Percentiles rank a stretch among this genome's conserved stretches.
Evolutionary conservation across 225 moss, liverwort and hornwort species (phyloP).

Genomic region (Straminergon stramineum): DNA sequence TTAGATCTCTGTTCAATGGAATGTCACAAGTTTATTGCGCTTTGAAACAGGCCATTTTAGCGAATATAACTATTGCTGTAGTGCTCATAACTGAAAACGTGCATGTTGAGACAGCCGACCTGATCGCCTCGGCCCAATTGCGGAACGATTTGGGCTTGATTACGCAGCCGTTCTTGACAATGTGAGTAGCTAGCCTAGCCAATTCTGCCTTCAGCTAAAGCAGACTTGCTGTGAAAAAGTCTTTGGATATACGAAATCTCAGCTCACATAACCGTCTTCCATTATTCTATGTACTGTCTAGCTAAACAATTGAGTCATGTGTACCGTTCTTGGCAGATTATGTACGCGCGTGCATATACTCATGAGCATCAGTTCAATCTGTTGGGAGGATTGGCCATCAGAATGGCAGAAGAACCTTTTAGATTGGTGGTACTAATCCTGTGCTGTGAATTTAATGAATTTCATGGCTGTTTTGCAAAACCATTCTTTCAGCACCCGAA

Average conservation of each 20-base stretch:
- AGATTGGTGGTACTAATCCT: conserved; percentile 51
- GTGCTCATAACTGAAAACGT: neutral
- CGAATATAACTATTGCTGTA: neutral
- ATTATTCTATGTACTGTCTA: neutral
- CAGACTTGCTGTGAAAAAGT: neutral
- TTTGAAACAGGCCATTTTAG: neutral
- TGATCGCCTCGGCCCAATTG: conserved; percentile 71
- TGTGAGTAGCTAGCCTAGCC: conserved; percentile 21
- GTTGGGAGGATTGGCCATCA: conserved; percentile 56
- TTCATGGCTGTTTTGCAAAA: neutral
- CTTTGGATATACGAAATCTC: neutral
- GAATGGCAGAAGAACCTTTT: conserved; percentile 89
- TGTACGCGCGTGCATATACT: conserved; percentile 85
- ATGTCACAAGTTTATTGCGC: neutral
- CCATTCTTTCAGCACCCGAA: neutral
- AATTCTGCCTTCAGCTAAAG: neutral
- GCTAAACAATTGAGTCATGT: neutral
- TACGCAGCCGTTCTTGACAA: conserved; percentile 77
- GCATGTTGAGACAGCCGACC: conserved; percentile 51
- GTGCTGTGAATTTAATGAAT: neutral
- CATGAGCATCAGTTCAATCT: conserved; percentile 89
- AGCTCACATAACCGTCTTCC: neutral
- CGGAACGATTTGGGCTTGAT: conserved; percentile 83
- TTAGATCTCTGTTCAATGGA: neutral
- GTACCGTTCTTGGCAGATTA: conserved; percentile 38